These are phyloP conservation scores for Phaeoacremonium minimum DNA, from an alignment of 2,329 filamentous ascomycete species.

Conservation along the genomic window DNA sequence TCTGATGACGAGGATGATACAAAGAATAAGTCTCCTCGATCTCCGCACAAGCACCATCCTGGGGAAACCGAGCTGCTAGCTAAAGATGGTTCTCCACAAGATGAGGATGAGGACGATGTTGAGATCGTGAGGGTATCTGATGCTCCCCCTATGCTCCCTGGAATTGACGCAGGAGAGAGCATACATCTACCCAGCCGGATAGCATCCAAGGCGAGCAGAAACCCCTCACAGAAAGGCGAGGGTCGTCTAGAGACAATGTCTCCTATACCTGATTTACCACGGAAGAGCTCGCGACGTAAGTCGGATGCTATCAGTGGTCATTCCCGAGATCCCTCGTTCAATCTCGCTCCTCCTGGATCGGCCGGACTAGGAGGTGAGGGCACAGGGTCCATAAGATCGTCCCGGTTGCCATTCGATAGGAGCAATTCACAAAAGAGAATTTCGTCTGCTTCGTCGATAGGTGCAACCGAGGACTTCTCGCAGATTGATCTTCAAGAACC, in stretches of 20 bases:
- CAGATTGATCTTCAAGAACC: constrained; percentile 29
- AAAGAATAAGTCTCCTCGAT: constrained; percentile 22
- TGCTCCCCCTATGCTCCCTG: constrained; percentile 52
- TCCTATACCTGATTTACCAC: constrained; percentile 56
- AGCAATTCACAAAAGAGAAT: constrained; percentile 46
- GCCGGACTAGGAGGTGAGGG: too few relatives aligned
- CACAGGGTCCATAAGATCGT: too few relatives aligned
- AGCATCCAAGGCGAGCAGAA: constrained; percentile 49
- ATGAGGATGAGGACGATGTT: constrained; percentile 39
- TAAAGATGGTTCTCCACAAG: constrained; percentile 39
- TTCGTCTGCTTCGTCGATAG: constrained; percentile 46
- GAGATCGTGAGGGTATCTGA: constrained; percentile 37
- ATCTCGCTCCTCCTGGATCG: constrained; percentile 19
- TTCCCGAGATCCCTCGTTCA: constrained; percentile 28
- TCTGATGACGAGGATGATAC: constrained; percentile 54
- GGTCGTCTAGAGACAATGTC: constrained; percentile 16
- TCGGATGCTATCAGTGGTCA: constrained; percentile 34
- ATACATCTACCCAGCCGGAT: constrained; percentile 62
- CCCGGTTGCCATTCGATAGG: constrained; percentile 53
- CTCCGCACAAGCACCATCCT: constrained; percentile 22
- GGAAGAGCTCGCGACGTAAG: constrained; percentile 67
- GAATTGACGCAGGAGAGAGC: constrained; percentile 52
- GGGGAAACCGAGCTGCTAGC: constrained; percentile 35
- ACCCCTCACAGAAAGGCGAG: constrained; percentile 26
- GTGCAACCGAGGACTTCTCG: constrained; percentile 39